phyloP scores from a whole-genome alignment of 768 basidiomycete species.

The Porpolomopsis calyptriformis region DNA sequence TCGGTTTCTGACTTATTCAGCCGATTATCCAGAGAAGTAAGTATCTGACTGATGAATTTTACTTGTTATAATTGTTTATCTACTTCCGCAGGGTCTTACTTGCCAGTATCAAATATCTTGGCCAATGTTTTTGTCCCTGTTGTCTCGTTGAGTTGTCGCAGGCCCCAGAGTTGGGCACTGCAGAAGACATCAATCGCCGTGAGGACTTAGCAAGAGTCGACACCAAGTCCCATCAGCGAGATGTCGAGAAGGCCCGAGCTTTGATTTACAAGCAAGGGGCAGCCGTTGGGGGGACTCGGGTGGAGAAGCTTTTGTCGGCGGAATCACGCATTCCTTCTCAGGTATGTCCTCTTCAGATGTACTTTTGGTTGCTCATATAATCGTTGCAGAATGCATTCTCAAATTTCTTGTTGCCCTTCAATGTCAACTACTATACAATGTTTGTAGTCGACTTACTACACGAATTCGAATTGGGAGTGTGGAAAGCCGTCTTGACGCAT shows the following conservation, averaged over 20 bases:
- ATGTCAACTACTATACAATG: constrained; percentile 14
- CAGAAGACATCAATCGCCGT: constrained; percentile 12
- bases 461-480: constrained; percentile 22
- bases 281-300: neutral
- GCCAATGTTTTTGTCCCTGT: constrained; percentile 27
- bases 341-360: neutral
- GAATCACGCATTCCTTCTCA: constrained; percentile 1
- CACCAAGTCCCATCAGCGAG: neutral
- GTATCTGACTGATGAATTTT: too few relatives aligned
- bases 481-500: constrained; percentile 20
- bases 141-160: constrained; percentile 23
- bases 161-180: constrained; percentile 19
- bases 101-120: constrained; percentile 23
- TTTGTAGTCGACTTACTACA: constrained; percentile 20
- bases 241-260: neutral
- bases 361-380: neutral
- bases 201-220: constrained; percentile 5
- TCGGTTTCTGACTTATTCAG: constrained; percentile 21
- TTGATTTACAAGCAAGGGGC: neutral
- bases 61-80: neutral
- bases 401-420: constrained; percentile 5
- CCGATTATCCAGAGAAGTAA: constrained; percentile 30
- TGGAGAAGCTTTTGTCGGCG: neutral
- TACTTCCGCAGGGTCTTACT: constrained; percentile 22
- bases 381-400: constrained; percentile 19